These are phyloP conservation scores for Ceratobasidium sp. DNA, from an alignment of 1,284 basidiomycete species.

Conservation along the genomic window DNA sequence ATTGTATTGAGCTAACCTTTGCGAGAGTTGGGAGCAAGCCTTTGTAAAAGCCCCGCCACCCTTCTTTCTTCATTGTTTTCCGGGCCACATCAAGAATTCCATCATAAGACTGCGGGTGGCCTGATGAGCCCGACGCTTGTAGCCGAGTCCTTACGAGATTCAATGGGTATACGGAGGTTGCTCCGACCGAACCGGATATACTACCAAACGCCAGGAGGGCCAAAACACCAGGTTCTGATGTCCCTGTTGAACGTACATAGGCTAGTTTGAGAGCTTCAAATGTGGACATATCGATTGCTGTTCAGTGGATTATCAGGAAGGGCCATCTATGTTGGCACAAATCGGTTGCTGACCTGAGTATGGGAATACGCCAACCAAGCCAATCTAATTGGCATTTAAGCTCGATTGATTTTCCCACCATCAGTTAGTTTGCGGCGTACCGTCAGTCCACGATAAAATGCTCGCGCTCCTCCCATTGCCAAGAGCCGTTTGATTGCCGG, in stretches of 20 bases:
- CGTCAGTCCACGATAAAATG: constrained; percentile 89
- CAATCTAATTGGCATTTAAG: constrained; percentile 62
- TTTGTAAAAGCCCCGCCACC: constrained; percentile 93
- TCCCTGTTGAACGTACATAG: constrained; percentile 77
- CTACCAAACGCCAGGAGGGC: constrained; percentile 86
- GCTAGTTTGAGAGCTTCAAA: constrained; percentile 88
- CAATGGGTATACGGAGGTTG: constrained; percentile 74
- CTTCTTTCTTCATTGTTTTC: constrained; percentile 84
- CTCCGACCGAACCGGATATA: constrained; percentile 85
- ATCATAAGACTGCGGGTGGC: constrained; percentile 86
- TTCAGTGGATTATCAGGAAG: constrained; percentile 56
- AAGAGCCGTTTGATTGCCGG: constrained; percentile 71
- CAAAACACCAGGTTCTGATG: constrained; percentile 81
- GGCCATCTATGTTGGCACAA: constrained; percentile 35
- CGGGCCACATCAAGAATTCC: constrained; percentile 85
- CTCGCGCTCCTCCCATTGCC: constrained; percentile 78
- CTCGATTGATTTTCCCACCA: constrained; percentile 2
- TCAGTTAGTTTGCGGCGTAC: constrained; percentile 53
- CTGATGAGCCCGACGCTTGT: constrained; percentile 92
- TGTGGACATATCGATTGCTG: constrained; percentile 93
- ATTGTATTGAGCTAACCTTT: constrained; percentile 61
- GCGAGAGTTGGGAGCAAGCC: constrained; percentile 89
- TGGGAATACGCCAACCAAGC: constrained; percentile 87
- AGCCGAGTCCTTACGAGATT: constrained; percentile 93
- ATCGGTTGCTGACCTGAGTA: constrained; percentile 54